phyloP scores from a whole-genome alignment of 2,329 filamentous ascomycete genomes.

The Alternaria infectoria region DNA sequence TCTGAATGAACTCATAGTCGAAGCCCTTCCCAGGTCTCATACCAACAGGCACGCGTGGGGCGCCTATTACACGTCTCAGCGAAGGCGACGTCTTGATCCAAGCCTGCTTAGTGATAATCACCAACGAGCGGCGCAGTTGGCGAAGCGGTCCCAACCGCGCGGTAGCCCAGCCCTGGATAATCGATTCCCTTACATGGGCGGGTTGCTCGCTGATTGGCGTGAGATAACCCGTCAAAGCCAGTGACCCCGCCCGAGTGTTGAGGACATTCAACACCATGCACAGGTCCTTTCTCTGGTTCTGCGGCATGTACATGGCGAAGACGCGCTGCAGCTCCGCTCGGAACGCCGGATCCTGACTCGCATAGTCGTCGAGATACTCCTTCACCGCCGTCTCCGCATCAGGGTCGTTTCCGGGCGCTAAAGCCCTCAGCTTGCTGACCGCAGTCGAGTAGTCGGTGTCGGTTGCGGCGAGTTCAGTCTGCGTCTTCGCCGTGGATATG shows the following conservation, averaged over 20 bases:
- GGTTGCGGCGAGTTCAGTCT: constrained; percentile 55
- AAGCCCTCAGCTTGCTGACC: constrained; percentile 43
- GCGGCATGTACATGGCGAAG: constrained; percentile 57
- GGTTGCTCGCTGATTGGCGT: constrained; percentile 68
- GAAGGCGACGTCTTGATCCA: constrained; percentile 64
- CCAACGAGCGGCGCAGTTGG: constrained; percentile 62
- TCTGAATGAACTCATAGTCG: constrained; percentile 68
- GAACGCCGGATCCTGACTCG: constrained; percentile 61
- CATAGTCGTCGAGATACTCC: constrained; percentile 61
- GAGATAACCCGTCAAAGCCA: constrained; percentile 71
- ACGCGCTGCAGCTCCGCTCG: constrained; percentile 57
- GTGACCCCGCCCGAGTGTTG: constrained; percentile 65
- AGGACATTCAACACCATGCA: constrained; percentile 60
- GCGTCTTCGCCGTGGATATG: constrained; percentile 42
- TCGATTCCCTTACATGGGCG: constrained; percentile 63
- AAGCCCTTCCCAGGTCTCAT: constrained; percentile 60
- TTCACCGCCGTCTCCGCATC: constrained; percentile 54
- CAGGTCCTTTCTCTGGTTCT: constrained; percentile 57
- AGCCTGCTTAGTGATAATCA: constrained; percentile 60
- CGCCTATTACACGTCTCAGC: constrained; percentile 64
- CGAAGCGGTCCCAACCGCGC: constrained; percentile 64
- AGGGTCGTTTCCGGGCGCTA: constrained; percentile 35
- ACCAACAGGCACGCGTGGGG: constrained; percentile 62
- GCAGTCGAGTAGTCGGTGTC: constrained; percentile 59
- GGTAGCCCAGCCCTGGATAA: constrained; percentile 67